Conservation (phyloP, 129 eudicot genomes). For the Erigeron canadensis region DNA sequence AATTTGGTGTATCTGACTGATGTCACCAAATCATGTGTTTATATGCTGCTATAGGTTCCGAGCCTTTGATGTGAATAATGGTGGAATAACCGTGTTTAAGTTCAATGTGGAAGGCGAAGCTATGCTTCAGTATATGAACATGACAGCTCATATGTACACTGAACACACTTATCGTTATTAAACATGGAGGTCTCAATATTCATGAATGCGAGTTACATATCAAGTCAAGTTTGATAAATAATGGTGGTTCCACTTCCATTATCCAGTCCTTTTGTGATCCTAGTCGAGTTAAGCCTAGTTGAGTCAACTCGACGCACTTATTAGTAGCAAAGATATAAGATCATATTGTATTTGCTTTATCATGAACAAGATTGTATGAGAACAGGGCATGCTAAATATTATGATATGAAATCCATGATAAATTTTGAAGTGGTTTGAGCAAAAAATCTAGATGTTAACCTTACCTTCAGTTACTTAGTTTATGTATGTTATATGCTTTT, state of each 20-base stretch:
- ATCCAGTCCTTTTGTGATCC: not conserved
- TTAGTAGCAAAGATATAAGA: too few species aligned
- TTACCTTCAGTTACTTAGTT: too few species aligned
- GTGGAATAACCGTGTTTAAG: conserved; percentile 64
- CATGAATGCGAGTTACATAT: not conserved
- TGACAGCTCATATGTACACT: conserved; percentile 82
- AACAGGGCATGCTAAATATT: too few species aligned
- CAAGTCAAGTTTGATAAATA: not conserved
- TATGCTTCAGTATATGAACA: conserved; percentile 74
- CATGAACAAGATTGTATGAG: too few species aligned
- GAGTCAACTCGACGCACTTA: too few species aligned
- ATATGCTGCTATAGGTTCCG: conserved; percentile 49
- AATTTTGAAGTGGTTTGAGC: not conserved
- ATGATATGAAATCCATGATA: too few species aligned
- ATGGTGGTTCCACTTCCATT: not conserved
- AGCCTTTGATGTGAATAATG: conserved; percentile 69
- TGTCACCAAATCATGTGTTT: not conserved
- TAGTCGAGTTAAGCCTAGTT: too few species aligned
- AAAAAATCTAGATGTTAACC: too few species aligned
- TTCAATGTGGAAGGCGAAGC: conserved; percentile 69
- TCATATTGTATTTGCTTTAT: too few species aligned
- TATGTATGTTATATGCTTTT: too few species aligned
- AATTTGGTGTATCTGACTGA: not conserved
- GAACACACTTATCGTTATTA: conserved; percentile 58
- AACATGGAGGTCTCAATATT: conserved; percentile 8